Evolutionary conservation across 306 rosid genomes (phyloP).

Genomic region (Nissolia schottii): DNA sequence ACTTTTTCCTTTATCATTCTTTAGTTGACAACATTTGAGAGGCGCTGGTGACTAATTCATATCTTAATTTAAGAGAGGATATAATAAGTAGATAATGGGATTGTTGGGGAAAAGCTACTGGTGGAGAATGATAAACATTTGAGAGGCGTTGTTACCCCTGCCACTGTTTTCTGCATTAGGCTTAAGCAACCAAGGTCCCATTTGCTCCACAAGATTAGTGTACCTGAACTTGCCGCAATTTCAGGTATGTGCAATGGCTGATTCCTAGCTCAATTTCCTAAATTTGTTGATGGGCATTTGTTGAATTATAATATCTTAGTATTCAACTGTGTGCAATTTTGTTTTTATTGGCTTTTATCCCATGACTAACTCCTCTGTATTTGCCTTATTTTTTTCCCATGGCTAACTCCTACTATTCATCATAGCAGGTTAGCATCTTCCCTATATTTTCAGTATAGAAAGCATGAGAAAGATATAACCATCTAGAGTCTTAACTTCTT

Average conservation of each 20-base stretch:
- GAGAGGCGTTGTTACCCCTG: constrained; percentile 57
- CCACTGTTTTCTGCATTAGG: constrained; percentile 72
- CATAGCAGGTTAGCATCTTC: too few species aligned
- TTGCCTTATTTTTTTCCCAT: too few species aligned
- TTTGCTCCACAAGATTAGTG: constrained; percentile 82
- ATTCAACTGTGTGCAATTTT: background rate
- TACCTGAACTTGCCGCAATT: constrained; percentile 93
- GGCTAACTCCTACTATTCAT: too few species aligned
- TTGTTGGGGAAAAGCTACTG: constrained; percentile 3
- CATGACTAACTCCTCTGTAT: too few species aligned
- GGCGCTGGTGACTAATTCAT: background rate
- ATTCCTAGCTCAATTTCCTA: background rate
- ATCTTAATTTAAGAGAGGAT: too few species aligned
- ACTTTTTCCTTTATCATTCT: background rate
- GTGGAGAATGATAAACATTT: constrained; percentile 51
- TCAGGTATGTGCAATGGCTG: constrained; percentile 43
- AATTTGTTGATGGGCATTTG: background rate
- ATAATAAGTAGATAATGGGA: too few species aligned
- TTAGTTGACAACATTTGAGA: background rate
- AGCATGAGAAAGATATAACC: too few species aligned
- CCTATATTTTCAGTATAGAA: too few species aligned
- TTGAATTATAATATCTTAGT: background rate
- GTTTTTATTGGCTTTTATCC: too few species aligned
- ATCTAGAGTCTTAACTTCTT: too few species aligned
- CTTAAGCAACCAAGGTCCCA: constrained; percentile 67